phyloP scores from a whole-genome alignment of 2,329 filamentous ascomycete species.

The Aspergillus pseudoterreus region DNA sequence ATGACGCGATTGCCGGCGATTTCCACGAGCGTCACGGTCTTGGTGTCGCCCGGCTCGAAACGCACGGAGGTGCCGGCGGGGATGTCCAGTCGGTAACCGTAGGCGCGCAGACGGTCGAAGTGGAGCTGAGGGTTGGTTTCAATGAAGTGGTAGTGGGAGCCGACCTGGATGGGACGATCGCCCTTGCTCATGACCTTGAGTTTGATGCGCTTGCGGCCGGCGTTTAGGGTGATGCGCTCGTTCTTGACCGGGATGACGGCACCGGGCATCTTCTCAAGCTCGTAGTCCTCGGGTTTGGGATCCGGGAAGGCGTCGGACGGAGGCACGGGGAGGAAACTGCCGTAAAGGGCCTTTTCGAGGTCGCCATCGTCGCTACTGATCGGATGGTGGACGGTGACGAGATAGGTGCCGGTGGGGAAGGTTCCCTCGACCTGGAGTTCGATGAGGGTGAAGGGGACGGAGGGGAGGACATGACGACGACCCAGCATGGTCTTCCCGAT shows the following conservation, averaged over 20 bases:
- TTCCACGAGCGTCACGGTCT: constrained; percentile 84
- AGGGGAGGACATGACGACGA: constrained; percentile 82
- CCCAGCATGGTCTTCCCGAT: constrained; percentile 90
- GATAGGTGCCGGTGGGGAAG: constrained; percentile 83
- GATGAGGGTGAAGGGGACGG: constrained; percentile 71
- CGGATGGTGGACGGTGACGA: constrained; percentile 90
- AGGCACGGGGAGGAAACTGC: constrained; percentile 83
- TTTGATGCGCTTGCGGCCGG: constrained; percentile 67
- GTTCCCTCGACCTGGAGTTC: constrained; percentile 94
- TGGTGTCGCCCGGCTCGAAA: constrained; percentile 90
- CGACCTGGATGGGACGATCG: constrained; percentile 84
- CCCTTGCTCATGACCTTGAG: constrained; percentile 80
- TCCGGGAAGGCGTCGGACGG: constrained; percentile 64
- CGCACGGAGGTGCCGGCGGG: constrained; percentile 86
- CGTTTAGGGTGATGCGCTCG: constrained; percentile 65
- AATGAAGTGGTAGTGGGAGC: constrained; percentile 94
- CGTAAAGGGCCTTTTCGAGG: constrained; percentile 81
- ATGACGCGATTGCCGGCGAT: constrained; percentile 80
- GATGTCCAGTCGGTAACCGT: constrained; percentile 85
- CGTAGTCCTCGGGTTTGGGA: constrained; percentile 62
- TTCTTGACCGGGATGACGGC: constrained; percentile 71
- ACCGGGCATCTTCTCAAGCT: constrained; percentile 67
- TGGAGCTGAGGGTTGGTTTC: constrained; percentile 88
- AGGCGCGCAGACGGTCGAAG: constrained; percentile 79
- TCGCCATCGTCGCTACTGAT: constrained; percentile 83